phyloP scores from a whole-genome alignment of 1,139 yeast species.

The Debaryomyces sp. region DNA sequence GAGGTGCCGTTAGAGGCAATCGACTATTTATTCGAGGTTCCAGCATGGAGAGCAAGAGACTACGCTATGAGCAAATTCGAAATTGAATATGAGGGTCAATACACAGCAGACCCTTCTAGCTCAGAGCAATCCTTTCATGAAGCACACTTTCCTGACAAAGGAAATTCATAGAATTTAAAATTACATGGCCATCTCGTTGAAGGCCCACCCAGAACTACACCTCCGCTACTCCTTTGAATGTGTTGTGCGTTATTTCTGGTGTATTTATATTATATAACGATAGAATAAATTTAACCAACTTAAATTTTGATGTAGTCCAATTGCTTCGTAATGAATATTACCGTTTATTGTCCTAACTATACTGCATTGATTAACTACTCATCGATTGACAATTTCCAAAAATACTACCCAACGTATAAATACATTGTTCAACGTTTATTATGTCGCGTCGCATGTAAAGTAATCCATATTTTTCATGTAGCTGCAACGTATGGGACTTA shows the following conservation, averaged over 20 bases:
- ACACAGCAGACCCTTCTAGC: neutral
- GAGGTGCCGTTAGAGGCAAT: slow-evolving; percentile 47
- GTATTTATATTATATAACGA: neutral
- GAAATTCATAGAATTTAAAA: neutral
- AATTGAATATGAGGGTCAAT: slow-evolving; percentile 16
- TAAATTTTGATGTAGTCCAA: neutral
- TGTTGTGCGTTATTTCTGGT: neutral
- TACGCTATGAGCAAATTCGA: slow-evolving; percentile 24
- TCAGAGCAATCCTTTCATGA: neutral
- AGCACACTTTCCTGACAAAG: neutral
- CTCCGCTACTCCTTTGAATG: no score
- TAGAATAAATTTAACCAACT: neutral
- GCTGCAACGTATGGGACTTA: neutral
- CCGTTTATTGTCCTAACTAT: no score
- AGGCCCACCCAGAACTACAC: neutral
- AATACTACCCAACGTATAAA: neutral
- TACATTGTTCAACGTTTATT: neutral
- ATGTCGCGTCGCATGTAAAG: neutral
- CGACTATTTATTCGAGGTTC: slow-evolving; percentile 42
- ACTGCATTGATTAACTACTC: no score
- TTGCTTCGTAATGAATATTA: no score
- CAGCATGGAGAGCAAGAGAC: slow-evolving; percentile 32
- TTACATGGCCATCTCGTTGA: neutral
- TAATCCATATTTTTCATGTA: neutral
- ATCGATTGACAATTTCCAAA: no score